Percentiles rank a stretch among this genome's conserved stretches.
Evolutionary conservation across 305 asterid genomes (phyloP).

Genomic region (Fraxinus baroniana): DNA sequence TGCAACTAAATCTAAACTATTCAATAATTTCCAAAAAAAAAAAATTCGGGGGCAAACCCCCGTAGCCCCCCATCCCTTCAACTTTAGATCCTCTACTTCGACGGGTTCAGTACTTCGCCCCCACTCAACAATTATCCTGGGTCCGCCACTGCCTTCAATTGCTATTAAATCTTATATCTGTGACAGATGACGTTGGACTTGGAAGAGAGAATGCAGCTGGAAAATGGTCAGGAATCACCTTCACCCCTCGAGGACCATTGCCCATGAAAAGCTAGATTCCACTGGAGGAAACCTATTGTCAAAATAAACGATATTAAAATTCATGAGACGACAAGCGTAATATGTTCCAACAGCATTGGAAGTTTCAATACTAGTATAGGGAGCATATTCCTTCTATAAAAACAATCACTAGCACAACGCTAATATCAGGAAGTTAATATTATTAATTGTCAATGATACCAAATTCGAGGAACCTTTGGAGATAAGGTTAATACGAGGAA

Average conservation of each 20-base stretch:
- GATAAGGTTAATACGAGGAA: background rate
- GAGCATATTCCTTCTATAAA: background rate
- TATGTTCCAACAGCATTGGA: too few relatives aligned
- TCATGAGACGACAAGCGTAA: too few relatives aligned
- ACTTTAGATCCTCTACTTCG: too few relatives aligned
- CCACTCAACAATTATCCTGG: too few relatives aligned
- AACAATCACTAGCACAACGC: background rate
- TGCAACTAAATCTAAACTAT: too few relatives aligned
- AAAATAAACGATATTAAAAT: background rate
- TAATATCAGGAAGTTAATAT: background rate
- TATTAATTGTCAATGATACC: too few relatives aligned
- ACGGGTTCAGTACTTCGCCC: too few relatives aligned
- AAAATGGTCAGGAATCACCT: slow-evolving; percentile 55
- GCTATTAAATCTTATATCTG: slow-evolving; percentile 23
- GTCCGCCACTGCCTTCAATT: too few relatives aligned
- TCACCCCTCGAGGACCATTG: slow-evolving; percentile 65
- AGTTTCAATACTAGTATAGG: too few relatives aligned
- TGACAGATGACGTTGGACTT: slow-evolving; percentile 31
- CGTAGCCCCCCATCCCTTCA: too few relatives aligned
- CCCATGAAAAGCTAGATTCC: slow-evolving; percentile 49
- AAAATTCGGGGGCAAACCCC: too few relatives aligned
- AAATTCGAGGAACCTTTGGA: background rate
- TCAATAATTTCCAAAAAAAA: too few relatives aligned
- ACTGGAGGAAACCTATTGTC: slow-evolving; percentile 1
- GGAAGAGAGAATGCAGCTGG: slow-evolving; percentile 33